Evolutionary conservation across 2,329 filamentous ascomycete genomes (phyloP), one percentile per base, ranked within the genome.

Genomic region (Fusarium sp.): DNA sequence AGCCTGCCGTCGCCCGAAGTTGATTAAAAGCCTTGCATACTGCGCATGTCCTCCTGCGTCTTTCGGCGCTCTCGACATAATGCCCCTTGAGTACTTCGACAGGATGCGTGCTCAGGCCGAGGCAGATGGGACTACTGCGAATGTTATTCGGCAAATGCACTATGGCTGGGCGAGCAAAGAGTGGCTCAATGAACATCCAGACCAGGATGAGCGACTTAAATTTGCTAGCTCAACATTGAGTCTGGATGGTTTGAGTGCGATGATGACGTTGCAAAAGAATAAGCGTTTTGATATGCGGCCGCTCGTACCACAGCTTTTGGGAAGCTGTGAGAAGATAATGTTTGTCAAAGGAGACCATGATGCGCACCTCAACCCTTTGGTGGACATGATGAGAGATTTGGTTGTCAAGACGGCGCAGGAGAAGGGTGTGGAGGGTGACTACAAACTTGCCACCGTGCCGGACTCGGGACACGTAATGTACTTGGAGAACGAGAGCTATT

Each of bases 91-190:
- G 7, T 9, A 28, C 8, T 60, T 67, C 9, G 32, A 67, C n/a
- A 42, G 39, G 9, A 67, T 67, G 64, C 44, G 64, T 1, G 44
- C 45, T 0, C 36, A 50, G 15, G 62, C 50, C 17, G 62, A 66
- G 8, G 32, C 30, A 9, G 64, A 67, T 28, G 50, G 44, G 4
- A 59, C 62, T 4, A 51, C 62, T 7, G 44, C 50, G 1, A 59
- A 51, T 5, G 50, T 36, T 3, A 66, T 66, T 9, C 62, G 64
- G 0, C 64, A 66, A 8, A 66, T 67, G 50, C 50, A 67, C 32
- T 59, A 66, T 3, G 62, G 62, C 10, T 66, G 64, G 50, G 64
- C 64, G 30, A 67, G 62, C 6, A 66, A 59, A n/a, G 50, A 60
- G 10, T 67, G 62, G 64, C 62, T 67, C 0, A 32, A 66, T 1